Evolutionary conservation across 352 stramenopile genomes (phyloP).

Genomic region (Pythium aphanidermatum): DNA sequence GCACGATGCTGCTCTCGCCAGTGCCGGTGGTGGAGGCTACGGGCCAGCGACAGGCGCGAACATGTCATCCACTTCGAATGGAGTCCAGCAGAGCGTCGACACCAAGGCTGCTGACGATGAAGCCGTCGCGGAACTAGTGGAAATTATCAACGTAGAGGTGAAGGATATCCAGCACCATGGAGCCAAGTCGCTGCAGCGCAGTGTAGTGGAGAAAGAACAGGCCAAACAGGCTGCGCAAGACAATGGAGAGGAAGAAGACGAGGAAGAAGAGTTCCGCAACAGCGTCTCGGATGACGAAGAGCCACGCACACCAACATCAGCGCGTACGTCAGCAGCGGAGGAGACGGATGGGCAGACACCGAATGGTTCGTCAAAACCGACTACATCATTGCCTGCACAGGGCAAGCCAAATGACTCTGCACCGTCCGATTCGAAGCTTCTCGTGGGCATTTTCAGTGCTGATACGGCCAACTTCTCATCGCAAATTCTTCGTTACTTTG

Average conservation of each 20-base stretch:
- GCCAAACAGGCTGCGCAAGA: slow-evolving; percentile 6
- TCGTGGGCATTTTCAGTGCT: slow-evolving; percentile 69
- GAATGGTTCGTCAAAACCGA: slow-evolving; percentile 19
- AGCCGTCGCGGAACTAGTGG: slow-evolving; percentile 41
- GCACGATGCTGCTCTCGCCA: neutral
- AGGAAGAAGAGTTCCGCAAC: slow-evolving; percentile 10
- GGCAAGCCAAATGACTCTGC: no score
- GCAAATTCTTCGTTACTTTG: slow-evolving; percentile 78
- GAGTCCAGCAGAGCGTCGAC: neutral
- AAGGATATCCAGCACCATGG: slow-evolving; percentile 67
- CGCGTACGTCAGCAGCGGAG: slow-evolving; percentile 5
- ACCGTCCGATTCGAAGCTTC: no score
- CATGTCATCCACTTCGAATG: neutral
- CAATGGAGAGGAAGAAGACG: slow-evolving; percentile 25
- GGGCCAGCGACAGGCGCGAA: slow-evolving; percentile 18
- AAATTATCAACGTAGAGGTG: slow-evolving; percentile 74
- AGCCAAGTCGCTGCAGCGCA: slow-evolving; percentile 59
- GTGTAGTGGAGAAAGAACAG: slow-evolving; percentile 38
- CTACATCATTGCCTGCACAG: slow-evolving; percentile 6
- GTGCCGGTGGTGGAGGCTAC: slow-evolving; percentile 29
- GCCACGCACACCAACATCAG: slow-evolving; percentile 15
- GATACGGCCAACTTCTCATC: slow-evolving; percentile 75
- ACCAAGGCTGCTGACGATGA: slow-evolving; percentile 1
- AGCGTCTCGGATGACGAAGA: slow-evolving; percentile 8
- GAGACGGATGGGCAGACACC: slow-evolving; percentile 1